Conservation (phyloP, 495 filamentous ascomycete genomes). For the Bacidia gigantensis region DNA sequence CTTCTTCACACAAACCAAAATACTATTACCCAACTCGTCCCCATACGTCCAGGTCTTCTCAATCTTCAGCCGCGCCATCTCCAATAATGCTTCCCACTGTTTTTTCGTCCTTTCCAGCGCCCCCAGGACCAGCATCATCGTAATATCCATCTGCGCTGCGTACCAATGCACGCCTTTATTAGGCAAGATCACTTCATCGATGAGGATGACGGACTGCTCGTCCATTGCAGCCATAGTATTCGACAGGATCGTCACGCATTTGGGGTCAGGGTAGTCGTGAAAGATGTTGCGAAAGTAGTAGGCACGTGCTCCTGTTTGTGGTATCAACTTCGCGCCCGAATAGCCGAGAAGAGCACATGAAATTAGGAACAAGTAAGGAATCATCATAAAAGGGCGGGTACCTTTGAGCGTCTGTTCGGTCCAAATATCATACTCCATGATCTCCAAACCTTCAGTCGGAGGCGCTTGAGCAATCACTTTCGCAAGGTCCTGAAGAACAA, state of each 20-base stretch:
- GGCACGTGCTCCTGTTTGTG: slow-evolving; percentile 23
- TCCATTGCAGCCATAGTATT: slow-evolving; percentile 24
- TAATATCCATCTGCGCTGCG: slow-evolving; percentile 24
- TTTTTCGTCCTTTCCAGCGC: slow-evolving; percentile 24
- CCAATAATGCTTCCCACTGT: slow-evolving; percentile 30
- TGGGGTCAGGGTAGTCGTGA: slow-evolving; percentile 34
- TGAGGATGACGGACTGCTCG: slow-evolving; percentile 25
- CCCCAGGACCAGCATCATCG: slow-evolving; percentile 26
- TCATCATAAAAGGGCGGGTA: slow-evolving; percentile 11
- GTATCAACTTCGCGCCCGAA: too few relatives aligned
- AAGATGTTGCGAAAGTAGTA: slow-evolving; percentile 39
- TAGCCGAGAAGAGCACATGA: slow-evolving; percentile 12
- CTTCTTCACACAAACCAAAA: neutral
- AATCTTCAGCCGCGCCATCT: slow-evolving; percentile 28
- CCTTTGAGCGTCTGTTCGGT: slow-evolving; percentile 34
- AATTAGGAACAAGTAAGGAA: too few relatives aligned
- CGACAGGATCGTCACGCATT: slow-evolving; percentile 29
- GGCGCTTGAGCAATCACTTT: slow-evolving; percentile 26
- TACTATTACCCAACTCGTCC: neutral
- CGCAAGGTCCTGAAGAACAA: slow-evolving; percentile 42
- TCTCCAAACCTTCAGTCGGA: slow-evolving; percentile 31
- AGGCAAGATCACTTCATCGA: slow-evolving; percentile 30
- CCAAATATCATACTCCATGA: slow-evolving; percentile 37
- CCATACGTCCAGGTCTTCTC: slow-evolving; percentile 27
- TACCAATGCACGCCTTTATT: slow-evolving; percentile 24